Conservation (phyloP, 345 rosid species). For the Passiflora organensis region DNA sequence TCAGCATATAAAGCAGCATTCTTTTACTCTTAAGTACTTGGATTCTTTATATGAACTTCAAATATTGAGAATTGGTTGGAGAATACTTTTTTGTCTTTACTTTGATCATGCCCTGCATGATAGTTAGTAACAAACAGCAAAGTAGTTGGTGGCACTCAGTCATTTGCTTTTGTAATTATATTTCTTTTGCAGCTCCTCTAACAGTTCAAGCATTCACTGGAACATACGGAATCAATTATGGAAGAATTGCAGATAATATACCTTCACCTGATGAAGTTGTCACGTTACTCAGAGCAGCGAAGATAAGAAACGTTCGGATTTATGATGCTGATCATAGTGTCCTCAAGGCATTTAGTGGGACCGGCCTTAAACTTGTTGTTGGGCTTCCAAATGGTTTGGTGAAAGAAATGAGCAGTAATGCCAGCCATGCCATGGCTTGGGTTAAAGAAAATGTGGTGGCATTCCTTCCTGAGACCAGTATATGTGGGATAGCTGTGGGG, state of each 20-base stretch:
- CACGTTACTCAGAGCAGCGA: constrained; percentile 65
- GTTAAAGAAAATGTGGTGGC: constrained; percentile 79
- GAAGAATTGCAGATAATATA: constrained; percentile 87
- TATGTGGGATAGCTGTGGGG: constrained; percentile 85
- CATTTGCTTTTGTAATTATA: not conserved
- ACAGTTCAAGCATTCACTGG: constrained; percentile 63
- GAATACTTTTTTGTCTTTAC: not conserved
- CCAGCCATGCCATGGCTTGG: constrained; percentile 76
- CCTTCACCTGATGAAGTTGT: constrained; percentile 90
- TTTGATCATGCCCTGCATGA: not conserved
- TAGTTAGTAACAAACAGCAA: constrained; percentile 7
- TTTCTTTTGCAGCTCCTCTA: constrained; percentile 32
- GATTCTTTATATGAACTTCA: not conserved
- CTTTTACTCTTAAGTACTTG: not conserved
- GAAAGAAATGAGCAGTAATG: constrained; percentile 64
- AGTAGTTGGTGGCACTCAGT: constrained; percentile 6
- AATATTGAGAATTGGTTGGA: not conserved
- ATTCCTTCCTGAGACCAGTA: constrained; percentile 73
- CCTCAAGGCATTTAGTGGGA: constrained; percentile 80
- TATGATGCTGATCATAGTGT: constrained; percentile 84
- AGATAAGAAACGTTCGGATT: constrained; percentile 81
- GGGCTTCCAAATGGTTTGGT: constrained; percentile 73
- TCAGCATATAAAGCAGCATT: not conserved
- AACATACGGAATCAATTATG: constrained; percentile 93
- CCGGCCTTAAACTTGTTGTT: constrained; percentile 77